These are phyloP conservation scores for Vicia villosa DNA, from an alignment of 306 rosid genomes.

Conservation along the genomic window DNA sequence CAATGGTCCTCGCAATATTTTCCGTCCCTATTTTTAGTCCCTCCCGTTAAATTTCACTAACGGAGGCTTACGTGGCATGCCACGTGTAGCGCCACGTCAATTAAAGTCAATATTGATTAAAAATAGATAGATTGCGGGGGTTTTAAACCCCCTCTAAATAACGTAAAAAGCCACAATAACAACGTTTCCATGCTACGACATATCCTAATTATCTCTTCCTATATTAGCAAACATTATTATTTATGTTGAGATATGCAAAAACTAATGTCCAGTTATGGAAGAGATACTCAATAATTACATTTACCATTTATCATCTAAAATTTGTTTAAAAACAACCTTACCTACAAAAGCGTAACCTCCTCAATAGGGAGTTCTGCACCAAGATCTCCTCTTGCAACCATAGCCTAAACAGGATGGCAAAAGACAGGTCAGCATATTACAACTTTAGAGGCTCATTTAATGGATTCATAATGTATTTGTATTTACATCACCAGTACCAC, in stretches of 20 bases:
- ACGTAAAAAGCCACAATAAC: constrained; percentile 99
- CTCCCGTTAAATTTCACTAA: too few relatives aligned
- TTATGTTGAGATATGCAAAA: constrained; percentile 31
- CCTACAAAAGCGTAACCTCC: constrained; percentile 63
- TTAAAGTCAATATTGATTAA: too few relatives aligned
- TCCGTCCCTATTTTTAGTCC: too few relatives aligned
- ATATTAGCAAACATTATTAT: constrained; percentile 28
- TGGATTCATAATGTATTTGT: too few relatives aligned
- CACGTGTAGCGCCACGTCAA: too few relatives aligned
- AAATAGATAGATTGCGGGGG: too few relatives aligned
- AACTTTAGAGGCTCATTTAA: too few relatives aligned
- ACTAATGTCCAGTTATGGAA: constrained; percentile 8
- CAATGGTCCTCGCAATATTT: too few relatives aligned
- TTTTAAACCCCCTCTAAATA: too few relatives aligned
- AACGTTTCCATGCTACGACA: constrained; percentile 98
- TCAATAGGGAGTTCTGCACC: constrained; percentile 56
- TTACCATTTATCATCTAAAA: constrained; percentile 19
- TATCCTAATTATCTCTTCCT: constrained; percentile 87
- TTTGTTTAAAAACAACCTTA: constrained; percentile 12
- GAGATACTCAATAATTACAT: not conserved
- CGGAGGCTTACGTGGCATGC: too few relatives aligned
- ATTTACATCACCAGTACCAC: too few relatives aligned
- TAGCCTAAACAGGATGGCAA: constrained; percentile 40
- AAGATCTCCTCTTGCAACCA: constrained; percentile 60
- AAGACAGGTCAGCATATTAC: constrained; percentile 31